A percentile compares a stretch with the other conserved stretches of the same genome.
Conservation (phyloP, 441 rosid genomes). For the Eruca vesicaria region DNA sequence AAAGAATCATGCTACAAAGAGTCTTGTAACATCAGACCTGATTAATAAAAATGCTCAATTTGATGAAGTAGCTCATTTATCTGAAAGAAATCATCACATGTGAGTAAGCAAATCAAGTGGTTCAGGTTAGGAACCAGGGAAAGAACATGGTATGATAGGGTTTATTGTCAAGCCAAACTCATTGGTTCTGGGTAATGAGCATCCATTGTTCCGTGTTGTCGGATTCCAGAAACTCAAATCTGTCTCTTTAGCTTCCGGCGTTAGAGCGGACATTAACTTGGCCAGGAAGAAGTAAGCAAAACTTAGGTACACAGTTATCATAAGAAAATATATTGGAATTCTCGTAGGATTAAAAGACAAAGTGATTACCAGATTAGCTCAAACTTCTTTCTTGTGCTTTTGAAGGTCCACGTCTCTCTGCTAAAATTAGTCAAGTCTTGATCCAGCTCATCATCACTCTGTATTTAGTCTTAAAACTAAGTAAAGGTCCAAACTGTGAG, state of each 20-base stretch:
- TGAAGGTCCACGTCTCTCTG: constrained; percentile 66
- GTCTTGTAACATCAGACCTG: not conserved
- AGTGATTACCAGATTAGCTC: constrained; percentile 69
- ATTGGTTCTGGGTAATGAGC: constrained; percentile 47
- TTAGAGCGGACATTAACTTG: too few species aligned
- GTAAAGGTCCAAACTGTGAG: too few species aligned
- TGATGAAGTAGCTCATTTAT: not conserved
- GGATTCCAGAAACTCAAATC: constrained; percentile 85
- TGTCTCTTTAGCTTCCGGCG: constrained; percentile 82
- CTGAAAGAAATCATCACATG: not conserved
- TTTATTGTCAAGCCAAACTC: not conserved
- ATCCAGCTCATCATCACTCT: too few species aligned
- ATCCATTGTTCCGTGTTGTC: constrained; percentile 87
- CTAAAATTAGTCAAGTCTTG: too few species aligned
- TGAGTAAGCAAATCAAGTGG: not conserved
- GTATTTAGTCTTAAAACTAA: too few species aligned
- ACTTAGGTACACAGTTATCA: constrained; percentile 9
- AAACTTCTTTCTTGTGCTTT: constrained; percentile 64
- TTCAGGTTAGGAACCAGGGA: not conserved
- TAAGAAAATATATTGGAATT: not conserved
- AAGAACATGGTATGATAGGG: not conserved
- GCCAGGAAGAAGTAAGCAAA: too few species aligned
- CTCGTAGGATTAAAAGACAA: not conserved
- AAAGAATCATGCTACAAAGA: not conserved
- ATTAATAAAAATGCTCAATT: not conserved